Percentiles rank a stretch among this genome's conserved stretches.
These are phyloP conservation scores for Biscogniauxia sp. DNA, from an alignment of 2,329 filamentous ascomycete genomes.

Conservation along the genomic window DNA sequence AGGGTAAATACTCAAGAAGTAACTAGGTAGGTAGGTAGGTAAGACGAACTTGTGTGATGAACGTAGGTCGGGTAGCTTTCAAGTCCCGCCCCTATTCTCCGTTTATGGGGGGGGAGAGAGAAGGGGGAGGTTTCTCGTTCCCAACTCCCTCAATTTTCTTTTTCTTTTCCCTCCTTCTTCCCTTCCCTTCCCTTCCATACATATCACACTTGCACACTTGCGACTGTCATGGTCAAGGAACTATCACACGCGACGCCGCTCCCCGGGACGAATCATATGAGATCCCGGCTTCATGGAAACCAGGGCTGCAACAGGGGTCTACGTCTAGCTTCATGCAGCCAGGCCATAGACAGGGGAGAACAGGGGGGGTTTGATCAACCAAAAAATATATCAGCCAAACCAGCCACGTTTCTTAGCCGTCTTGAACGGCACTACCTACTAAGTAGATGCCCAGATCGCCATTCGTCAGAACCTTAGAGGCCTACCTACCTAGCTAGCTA, in stretches of 20 bases:
- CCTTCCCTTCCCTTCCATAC: neutral
- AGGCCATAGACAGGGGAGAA: neutral
- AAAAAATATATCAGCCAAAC: neutral
- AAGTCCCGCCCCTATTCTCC: neutral
- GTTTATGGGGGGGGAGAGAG: too few relatives aligned
- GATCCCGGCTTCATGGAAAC: slow-evolving; percentile 22
- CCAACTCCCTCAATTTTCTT: too few relatives aligned
- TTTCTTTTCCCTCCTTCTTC: too few relatives aligned
- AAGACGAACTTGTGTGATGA: neutral
- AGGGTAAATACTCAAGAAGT: too few relatives aligned
- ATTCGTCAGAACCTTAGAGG: neutral
- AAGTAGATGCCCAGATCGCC: neutral
- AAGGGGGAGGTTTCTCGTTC: too few relatives aligned
- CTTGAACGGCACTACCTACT: neutral
- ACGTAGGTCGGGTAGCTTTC: neutral
- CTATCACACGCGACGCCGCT: slow-evolving; percentile 6
- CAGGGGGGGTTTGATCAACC: too few relatives aligned
- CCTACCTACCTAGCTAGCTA: too few relatives aligned
- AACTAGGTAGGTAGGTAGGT: too few relatives aligned
- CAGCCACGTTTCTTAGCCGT: neutral
- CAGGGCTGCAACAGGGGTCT: slow-evolving; percentile 3
- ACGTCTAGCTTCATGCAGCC: neutral
- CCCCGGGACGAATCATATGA: slow-evolving; percentile 18
- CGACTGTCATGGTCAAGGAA: neutral
- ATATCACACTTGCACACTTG: neutral